A percentile compares a stretch with the other conserved stretches of the same genome.
These are phyloP conservation scores for Solanum tarijense DNA, from an alignment of 257 asterid genomes.

Conservation along the genomic window DNA sequence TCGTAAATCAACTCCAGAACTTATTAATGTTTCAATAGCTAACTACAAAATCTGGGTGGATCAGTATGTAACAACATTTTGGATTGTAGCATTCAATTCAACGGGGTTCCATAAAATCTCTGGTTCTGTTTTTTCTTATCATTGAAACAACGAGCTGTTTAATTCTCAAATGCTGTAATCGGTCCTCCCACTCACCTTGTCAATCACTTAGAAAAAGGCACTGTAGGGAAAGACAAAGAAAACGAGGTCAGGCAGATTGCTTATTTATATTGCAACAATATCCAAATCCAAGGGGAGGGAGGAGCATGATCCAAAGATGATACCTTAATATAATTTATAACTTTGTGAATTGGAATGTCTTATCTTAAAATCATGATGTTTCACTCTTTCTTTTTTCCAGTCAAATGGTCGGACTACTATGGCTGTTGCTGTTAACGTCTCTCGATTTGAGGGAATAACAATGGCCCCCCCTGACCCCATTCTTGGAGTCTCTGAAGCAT, in stretches of 20 bases:
- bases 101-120: background rate
- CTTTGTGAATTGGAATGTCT: background rate
- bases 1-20: background rate
- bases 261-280: background rate
- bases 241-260: background rate
- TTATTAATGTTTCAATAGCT: background rate
- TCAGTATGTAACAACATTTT: background rate
- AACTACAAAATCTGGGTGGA: background rate
- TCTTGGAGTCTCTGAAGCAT: constrained; percentile 97
- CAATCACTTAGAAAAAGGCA: background rate
- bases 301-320: background rate
- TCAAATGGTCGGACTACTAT: constrained; percentile 47
- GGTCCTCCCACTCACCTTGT: background rate
- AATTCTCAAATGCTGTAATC: background rate
- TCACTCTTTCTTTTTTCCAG: constrained; percentile 20
- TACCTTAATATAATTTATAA: background rate
- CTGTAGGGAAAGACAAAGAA: background rate
- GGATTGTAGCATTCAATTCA: background rate
- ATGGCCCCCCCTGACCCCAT: constrained; percentile 99
- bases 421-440: constrained; percentile 45
- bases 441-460: constrained; percentile 55
- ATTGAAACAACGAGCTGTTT: background rate
- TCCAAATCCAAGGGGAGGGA: background rate
- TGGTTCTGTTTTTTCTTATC: background rate
- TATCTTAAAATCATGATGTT: background rate